Evolutionary conservation across 345 rosid species (phyloP), one percentile per base, ranked within the genome.

Genomic region (Bruguiera sexangula): DNA sequence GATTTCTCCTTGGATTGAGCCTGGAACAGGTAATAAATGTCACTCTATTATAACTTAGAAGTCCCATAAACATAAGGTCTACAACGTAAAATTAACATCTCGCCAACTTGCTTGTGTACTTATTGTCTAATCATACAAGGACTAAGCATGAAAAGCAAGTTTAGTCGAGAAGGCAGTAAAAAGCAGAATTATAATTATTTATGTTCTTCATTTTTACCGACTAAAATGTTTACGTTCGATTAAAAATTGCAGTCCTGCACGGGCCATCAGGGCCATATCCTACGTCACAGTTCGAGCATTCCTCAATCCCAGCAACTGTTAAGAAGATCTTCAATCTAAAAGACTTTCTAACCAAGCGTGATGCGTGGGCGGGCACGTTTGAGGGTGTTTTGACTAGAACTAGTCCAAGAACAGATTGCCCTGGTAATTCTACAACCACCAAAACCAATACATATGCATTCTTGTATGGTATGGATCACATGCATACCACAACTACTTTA

Each of bases 331-430:
- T 93, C 80, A 85, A 89, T 78, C 90, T 93, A 0, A 81, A 86
- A 60, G 73, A 82, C 34, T 93, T 93, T 74, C 82, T 93, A 5
- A 93, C 92, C 10, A 89, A 90, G 76, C 93, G 97, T 16, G 96
- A 90, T 48, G 96, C 88, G 1, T 93, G 98, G 96, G 96, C 97
- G 1, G 96, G 98, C 36, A 77, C 98, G 29, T 82, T 93, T 13
- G 96, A 90, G 4, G 60, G 32, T 9, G 89, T 84, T 50, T 63
- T 93, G 68, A 90, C 81, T 36, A 75, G 89, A 54, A 83, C 80
- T 32, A 81, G 67, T 52, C 89, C 93, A 27, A 84, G 96, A 79
- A 66, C 82, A 0, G 89, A 93, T 69, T 90, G 97, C 65, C 97
- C 90, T n/a, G 90, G 98, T 90, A 69, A 75, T 3, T 54, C 19